A percentile compares a stretch with the other conserved stretches of the same genome.
Evolutionary conservation across 768 basidiomycete species (phyloP).

Genomic region (Roridomyces roridus): DNA sequence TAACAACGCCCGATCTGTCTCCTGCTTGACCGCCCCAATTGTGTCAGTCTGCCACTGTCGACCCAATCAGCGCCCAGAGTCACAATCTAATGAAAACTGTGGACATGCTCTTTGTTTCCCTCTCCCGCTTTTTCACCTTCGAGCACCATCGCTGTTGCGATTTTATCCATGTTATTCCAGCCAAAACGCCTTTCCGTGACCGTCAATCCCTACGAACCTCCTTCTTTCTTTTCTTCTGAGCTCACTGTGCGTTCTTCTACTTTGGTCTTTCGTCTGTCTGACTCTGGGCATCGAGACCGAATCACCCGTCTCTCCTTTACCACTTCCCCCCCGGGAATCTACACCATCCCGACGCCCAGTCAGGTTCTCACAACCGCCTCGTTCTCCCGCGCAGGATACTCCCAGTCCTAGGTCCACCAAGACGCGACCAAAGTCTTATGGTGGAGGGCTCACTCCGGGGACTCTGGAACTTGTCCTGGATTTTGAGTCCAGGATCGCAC

Average conservation of each 20-base stretch:
- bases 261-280: neutral
- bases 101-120: neutral
- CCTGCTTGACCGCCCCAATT: no score
- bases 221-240: constrained; percentile 24
- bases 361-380: constrained; percentile 3
- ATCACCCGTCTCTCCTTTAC: constrained; percentile 12
- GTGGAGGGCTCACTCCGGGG: constrained; percentile 25
- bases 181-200: constrained; percentile 21
- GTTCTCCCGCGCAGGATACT: neutral
- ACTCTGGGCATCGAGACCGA: constrained; percentile 2
- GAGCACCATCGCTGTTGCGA: constrained; percentile 1
- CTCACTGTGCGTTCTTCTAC: constrained; percentile 1
- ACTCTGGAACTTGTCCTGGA: constrained; percentile 23
- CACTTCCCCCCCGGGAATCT: constrained; percentile 13
- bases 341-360: constrained; percentile 5
- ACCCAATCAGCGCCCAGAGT: constrained; percentile 22
- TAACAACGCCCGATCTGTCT: no score
- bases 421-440: constrained; percentile 26
- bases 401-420: neutral
- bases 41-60: no score
- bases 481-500: constrained; percentile 29
- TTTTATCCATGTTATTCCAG: constrained; percentile 10
- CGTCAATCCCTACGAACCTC: constrained; percentile 24
- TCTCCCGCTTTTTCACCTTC: constrained; percentile 6
- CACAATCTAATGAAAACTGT: neutral